These are phyloP conservation scores for Plectosphaerella plurivora DNA, from an alignment of 2,329 filamentous ascomycete species.

Conservation along the genomic window DNA sequence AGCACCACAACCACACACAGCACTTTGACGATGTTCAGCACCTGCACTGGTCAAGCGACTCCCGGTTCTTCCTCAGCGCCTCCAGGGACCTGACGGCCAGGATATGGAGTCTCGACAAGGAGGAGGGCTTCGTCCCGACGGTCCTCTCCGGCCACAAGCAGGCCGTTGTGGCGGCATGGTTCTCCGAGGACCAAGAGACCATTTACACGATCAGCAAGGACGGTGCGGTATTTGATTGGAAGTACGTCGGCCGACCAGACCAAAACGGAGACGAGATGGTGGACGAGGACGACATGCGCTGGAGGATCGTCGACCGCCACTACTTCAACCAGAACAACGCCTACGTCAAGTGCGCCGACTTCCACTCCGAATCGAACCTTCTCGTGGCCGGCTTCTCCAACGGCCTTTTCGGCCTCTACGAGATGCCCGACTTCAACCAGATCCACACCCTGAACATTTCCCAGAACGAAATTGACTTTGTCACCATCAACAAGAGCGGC, in stretches of 20 bases:
- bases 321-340: slow-evolving; percentile 93
- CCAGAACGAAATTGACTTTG: slow-evolving; percentile 92
- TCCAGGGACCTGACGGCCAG: slow-evolving; percentile 89
- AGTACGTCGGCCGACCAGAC: slow-evolving; percentile 63
- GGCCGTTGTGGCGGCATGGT: slow-evolving; percentile 90
- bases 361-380: slow-evolving; percentile 81
- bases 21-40: slow-evolving; percentile 85
- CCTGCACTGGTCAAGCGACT: slow-evolving; percentile 95
- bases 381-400: slow-evolving; percentile 96
- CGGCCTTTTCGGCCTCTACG: slow-evolving; percentile 89
- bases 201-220: slow-evolving; percentile 97
- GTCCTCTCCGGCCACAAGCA: slow-evolving; percentile 89
- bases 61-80: slow-evolving; percentile 87
- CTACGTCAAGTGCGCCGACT: slow-evolving; percentile 84
- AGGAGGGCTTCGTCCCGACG: slow-evolving; percentile 85
- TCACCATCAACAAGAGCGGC: slow-evolving; percentile 88
- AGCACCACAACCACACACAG: slow-evolving; percentile 78
- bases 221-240: slow-evolving; percentile 93
- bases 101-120: slow-evolving; percentile 88
- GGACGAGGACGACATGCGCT: slow-evolving; percentile 66
- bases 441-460: slow-evolving; percentile 93
- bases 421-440: slow-evolving; percentile 91
- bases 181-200: slow-evolving; percentile 87
- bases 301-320: slow-evolving; percentile 86
- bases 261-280: slow-evolving; percentile 55